phyloP scores from a whole-genome alignment of 1,139 yeast species.

The Geotrichum macrosporum region DNA sequence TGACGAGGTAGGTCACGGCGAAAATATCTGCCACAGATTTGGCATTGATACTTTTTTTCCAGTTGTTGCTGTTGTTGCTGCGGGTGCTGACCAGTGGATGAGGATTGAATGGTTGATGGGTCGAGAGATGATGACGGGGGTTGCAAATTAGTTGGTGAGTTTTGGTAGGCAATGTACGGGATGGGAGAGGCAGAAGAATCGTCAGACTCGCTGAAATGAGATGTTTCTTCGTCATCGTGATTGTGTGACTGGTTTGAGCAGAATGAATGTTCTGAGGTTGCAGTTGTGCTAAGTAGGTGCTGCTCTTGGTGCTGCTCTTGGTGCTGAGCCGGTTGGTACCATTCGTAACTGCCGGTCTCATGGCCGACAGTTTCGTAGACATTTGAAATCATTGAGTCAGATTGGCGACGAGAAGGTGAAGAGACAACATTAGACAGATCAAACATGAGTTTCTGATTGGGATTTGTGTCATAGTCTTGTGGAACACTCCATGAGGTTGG shows the following conservation, averaged over 20 bases:
- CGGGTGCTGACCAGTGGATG: not conserved
- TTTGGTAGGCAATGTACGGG: not conserved
- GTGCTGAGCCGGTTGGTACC: not conserved
- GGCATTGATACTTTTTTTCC: constrained; percentile 41
- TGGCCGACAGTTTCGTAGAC: not conserved
- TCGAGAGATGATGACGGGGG: not conserved
- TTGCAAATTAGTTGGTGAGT: not conserved
- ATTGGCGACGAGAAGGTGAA: not conserved
- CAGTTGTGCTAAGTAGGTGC: not conserved
- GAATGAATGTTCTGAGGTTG: constrained; percentile 10
- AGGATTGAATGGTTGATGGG: not conserved
- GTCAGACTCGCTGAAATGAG: constrained; percentile 9
- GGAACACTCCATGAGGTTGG: not conserved
- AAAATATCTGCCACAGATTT: constrained; percentile 53
- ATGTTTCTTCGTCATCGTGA: constrained; percentile 5
- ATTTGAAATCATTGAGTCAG: constrained; percentile 2
- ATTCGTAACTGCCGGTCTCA: not conserved
- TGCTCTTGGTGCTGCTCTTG: constrained; percentile 1
- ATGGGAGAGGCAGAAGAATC: constrained; percentile 5
- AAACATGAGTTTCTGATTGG: not conserved
- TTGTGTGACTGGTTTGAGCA: constrained; percentile 8
- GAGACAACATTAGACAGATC: not conserved
- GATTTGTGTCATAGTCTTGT: not conserved
- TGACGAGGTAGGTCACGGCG: constrained; percentile 65
- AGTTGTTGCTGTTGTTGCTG: not conserved